Percentiles rank a stretch among this genome's conserved stretches.
Evolutionary conservation across 2,329 filamentous ascomycete genomes (phyloP).

Genomic region (Colletotrichum eremochloae): DNA sequence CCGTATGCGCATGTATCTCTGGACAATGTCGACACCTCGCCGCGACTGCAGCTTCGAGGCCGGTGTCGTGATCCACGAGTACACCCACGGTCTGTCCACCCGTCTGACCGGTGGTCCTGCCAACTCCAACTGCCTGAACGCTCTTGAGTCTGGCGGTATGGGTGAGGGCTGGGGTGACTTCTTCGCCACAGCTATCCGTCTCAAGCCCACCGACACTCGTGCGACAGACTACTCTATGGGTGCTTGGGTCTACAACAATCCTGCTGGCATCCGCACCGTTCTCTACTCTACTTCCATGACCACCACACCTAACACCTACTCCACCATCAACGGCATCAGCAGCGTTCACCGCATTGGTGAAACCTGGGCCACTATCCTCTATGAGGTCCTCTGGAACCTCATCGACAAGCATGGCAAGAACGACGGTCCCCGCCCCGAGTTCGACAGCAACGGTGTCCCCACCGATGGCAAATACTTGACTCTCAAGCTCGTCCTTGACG

Average conservation of each 20-base stretch:
- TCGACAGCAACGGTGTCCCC: constrained; percentile 59
- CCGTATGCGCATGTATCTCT: constrained; percentile 69
- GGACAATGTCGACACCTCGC: constrained; percentile 60
- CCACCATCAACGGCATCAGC: constrained; percentile 53
- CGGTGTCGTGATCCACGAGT: constrained; percentile 72
- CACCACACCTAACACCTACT: constrained; percentile 66
- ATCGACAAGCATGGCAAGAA: constrained; percentile 69
- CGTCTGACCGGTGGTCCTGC: constrained; percentile 70
- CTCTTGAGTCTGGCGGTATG: constrained; percentile 67
- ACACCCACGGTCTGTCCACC: constrained; percentile 68
- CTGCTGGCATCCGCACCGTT: constrained; percentile 62
- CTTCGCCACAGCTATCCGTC: constrained; percentile 63
- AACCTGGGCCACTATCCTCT: constrained; percentile 66
- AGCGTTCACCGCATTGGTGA: constrained; percentile 64
- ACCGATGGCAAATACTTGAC: constrained; percentile 65
- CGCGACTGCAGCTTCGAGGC: constrained; percentile 71
- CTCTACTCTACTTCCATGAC: constrained; percentile 64
- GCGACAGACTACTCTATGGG: constrained; percentile 62
- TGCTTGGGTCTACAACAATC: constrained; percentile 61
- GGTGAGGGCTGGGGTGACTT: constrained; percentile 72
- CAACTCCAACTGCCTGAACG: constrained; percentile 63
- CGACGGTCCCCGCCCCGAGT: constrained; percentile 55
- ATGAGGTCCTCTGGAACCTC: constrained; percentile 70
- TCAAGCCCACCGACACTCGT: constrained; percentile 61
- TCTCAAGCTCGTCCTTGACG: constrained; percentile 67